Evolutionary conservation across 441 rosid species (phyloP).

Genomic region (Isatis lusitanica): DNA sequence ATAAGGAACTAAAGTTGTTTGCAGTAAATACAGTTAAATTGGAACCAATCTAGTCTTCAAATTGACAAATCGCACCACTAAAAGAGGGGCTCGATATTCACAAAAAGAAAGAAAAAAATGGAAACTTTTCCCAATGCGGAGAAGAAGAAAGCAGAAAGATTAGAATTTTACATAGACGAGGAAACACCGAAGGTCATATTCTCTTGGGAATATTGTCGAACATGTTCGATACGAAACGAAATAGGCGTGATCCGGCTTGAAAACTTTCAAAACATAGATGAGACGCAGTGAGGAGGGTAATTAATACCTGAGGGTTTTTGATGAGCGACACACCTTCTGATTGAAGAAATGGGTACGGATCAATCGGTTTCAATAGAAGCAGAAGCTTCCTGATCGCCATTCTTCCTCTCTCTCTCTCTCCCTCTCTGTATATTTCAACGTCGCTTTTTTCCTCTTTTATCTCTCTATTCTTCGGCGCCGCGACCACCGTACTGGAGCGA

Average conservation of each 20-base stretch:
- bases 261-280: background rate
- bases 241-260: background rate
- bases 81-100: background rate
- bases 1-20: background rate
- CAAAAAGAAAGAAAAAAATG: background rate
- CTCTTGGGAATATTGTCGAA: conserved; percentile 45
- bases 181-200: background rate
- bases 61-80: background rate
- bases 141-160: conserved; percentile 3
- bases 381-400: conserved; percentile 75
- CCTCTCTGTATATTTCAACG: background rate
- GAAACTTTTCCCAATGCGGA: background rate
- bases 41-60: background rate
- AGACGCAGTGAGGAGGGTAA: background rate
- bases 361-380: conserved; percentile 75
- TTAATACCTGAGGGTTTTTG: conserved; percentile 54
- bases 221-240: conserved; percentile 26
- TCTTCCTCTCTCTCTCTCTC: background rate
- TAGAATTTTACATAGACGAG: background rate
- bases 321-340: conserved; percentile 37
- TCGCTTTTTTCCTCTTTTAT: too few species aligned
- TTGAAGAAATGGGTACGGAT: conserved; percentile 51
- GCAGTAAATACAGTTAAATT: background rate
- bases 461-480: too few species aligned
- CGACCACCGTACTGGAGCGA: conserved; percentile 5